Evolutionary conservation across 2,329 filamentous ascomycete genomes (phyloP).

Genomic region (Phialemonium atrogriseum): DNA sequence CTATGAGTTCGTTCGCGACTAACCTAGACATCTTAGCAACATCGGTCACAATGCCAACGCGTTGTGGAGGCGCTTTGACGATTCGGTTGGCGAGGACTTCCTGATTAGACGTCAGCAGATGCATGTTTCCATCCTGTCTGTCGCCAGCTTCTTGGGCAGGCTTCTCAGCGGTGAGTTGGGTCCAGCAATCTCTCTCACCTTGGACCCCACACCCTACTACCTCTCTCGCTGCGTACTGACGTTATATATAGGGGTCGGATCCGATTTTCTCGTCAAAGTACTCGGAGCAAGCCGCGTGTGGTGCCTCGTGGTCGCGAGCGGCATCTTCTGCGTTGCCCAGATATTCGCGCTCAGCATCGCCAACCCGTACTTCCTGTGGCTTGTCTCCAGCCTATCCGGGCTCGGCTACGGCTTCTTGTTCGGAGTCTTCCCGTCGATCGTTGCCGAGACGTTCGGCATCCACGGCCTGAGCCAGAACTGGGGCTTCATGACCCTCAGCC

Average conservation of each 20-base stretch:
- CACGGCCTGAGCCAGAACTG: conserved; percentile 88
- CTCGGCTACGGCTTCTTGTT: conserved; percentile 90
- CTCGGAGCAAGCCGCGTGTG: conserved; percentile 77
- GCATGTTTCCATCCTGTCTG: conserved; percentile 89
- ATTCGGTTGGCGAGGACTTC: conserved; percentile 61
- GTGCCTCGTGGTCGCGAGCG: conserved; percentile 74
- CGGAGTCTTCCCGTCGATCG: conserved; percentile 83
- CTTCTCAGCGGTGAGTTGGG: conserved; percentile 59
- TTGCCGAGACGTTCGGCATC: conserved; percentile 86
- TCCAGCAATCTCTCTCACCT: neutral
- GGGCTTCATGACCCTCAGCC: conserved; percentile 88
- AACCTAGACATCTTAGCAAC: conserved; percentile 50
- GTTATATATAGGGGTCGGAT: conserved; percentile 62
- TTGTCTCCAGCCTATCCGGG: conserved; percentile 77
- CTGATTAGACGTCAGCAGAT: conserved; percentile 77
- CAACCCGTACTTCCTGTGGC: conserved; percentile 67
- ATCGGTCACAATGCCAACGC: conserved; percentile 87
- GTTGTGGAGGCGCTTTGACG: conserved; percentile 80
- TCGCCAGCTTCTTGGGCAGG: conserved; percentile 78
- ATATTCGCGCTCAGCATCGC: conserved; percentile 64
- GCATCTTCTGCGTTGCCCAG: conserved; percentile 74
- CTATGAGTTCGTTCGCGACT: too few species aligned
- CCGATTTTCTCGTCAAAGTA: conserved; percentile 78
- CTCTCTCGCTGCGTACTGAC: conserved; percentile 6
- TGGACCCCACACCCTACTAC: too few species aligned